These are phyloP conservation scores for Discostella pseudostelligera DNA, from an alignment of 108 stramenopile species.

Conservation along the genomic window DNA sequence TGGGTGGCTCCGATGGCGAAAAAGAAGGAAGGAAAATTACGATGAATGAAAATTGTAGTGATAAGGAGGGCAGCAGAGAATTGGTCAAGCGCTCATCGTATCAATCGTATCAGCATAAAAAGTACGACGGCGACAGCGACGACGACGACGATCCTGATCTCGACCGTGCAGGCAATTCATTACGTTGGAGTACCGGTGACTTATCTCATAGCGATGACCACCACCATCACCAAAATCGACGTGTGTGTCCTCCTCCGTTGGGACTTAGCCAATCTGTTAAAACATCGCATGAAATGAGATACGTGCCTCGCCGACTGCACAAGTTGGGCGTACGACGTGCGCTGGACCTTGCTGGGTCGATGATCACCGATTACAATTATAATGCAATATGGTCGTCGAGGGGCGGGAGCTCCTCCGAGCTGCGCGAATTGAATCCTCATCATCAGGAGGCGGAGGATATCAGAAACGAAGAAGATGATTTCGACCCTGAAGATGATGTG, in stretches of 20 bases:
- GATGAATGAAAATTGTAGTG: too few relatives aligned
- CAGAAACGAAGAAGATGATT: conserved; percentile 4
- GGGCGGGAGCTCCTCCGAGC: background rate
- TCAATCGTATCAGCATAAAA: too few relatives aligned
- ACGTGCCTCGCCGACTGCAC: background rate
- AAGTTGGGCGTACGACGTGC: conserved; percentile 70
- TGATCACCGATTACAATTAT: conserved; percentile 54
- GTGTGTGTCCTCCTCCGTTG: background rate
- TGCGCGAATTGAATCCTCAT: background rate
- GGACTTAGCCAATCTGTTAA: conserved; percentile 11
- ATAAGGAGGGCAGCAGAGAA: too few relatives aligned
- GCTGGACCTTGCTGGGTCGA: conserved; percentile 71
- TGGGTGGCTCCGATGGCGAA: background rate
- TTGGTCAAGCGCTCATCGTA: too few relatives aligned
- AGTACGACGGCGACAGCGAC: too few relatives aligned
- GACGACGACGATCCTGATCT: too few relatives aligned
- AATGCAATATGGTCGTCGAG: background rate
- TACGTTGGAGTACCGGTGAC: too few relatives aligned
- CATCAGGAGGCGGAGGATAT: background rate
- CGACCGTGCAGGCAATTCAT: too few relatives aligned
- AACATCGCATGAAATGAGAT: background rate
- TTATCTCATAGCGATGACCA: too few relatives aligned
- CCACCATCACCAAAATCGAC: too few relatives aligned
- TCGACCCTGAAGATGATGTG: conserved; percentile 29
- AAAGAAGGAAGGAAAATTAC: too few relatives aligned